These are phyloP conservation scores for Colletotrichum paranaense DNA, from an alignment of 2,329 filamentous ascomycete species.

Conservation along the genomic window DNA sequence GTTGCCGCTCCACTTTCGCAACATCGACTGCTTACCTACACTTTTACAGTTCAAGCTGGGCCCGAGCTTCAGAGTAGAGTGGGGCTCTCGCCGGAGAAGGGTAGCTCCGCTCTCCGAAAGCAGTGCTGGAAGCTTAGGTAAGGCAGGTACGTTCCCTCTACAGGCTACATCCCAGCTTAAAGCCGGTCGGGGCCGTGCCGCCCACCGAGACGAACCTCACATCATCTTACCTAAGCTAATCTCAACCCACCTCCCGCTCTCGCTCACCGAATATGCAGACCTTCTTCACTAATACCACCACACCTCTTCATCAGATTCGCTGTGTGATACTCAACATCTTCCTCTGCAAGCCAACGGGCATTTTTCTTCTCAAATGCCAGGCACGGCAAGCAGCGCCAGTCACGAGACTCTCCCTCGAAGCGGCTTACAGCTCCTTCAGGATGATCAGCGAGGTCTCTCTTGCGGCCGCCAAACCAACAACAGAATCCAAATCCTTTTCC, in stretches of 20 bases:
- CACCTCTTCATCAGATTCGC: not conserved
- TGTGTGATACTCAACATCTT: not conserved
- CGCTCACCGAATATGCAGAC: not conserved
- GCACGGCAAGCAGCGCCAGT: not conserved
- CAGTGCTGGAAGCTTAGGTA: not conserved
- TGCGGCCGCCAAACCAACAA: not conserved
- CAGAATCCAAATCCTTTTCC: not conserved
- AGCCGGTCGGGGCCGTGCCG: conserved; percentile 31
- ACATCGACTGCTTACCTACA: conserved; percentile 16
- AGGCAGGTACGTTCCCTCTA: not conserved
- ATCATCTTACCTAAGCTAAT: conserved; percentile 21
- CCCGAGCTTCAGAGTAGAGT: not conserved
- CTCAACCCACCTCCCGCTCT: not conserved
- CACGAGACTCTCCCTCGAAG: not conserved
- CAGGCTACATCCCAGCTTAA: conserved; percentile 1
- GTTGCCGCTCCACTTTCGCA: conserved; percentile 29
- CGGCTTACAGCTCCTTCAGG: not conserved
- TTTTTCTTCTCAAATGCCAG: not conserved
- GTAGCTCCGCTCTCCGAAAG: not conserved
- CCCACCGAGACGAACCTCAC: not conserved
- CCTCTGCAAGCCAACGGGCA: not conserved
- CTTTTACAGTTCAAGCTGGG: not conserved
- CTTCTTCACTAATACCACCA: conserved; percentile 13
- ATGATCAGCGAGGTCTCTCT: not conserved
- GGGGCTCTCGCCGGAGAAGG: not conserved